Base-by-base conservation (phyloP, 306 rosid genomes). In the Citrullus amarus region DNA sequence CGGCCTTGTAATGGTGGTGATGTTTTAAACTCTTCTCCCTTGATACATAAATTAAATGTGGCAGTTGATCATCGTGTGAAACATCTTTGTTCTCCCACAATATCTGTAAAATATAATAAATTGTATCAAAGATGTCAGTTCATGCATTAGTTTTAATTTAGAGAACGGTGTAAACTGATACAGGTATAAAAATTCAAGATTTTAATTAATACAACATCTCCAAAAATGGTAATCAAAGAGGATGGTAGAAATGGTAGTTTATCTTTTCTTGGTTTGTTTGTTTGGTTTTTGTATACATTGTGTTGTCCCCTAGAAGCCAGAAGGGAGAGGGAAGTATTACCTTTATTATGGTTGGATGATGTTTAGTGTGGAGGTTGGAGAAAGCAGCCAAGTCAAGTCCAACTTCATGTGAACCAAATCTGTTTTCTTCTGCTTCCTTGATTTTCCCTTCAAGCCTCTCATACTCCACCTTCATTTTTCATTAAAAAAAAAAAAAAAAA, bases 1-100 rank as follows among this genome's bases (percentile, higher is more conserved):
- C 93, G 0, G 96, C 98, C 80, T 93, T 93, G 74, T 86, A 82
- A 4, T 81, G 86, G 65, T 93, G 94, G 16, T 89, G 89, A 75
- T 85, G 88, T 2, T 80, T 12, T 12, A 81, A 87, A 32, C 73
- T 81, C 77, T 88, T 93, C 79, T 93, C 98, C 83, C 96, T 83
- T 1, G 92, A 86, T 30, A 88, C 9, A 57, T 91, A 93, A 4
- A 93, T 79, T 60, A 91, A 44, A 75, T 82, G 91, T 0, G 96
- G 94, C 46, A 85, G 6, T 32, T 57, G 88, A 80, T 83, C 76
- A 25, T 25, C 28, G 28, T 25, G 28, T 9, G 77, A 39, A 34
- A 2, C 2, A 8, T 82, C 81, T 69, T 86, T 75, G 46, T 93
- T 85, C 81, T 93, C 92, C 87, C 59, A 81, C 72, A 93, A 56